Evolutionary conservation across 306 rosid genomes (phyloP).

Genomic region (Datisca glomerata): DNA sequence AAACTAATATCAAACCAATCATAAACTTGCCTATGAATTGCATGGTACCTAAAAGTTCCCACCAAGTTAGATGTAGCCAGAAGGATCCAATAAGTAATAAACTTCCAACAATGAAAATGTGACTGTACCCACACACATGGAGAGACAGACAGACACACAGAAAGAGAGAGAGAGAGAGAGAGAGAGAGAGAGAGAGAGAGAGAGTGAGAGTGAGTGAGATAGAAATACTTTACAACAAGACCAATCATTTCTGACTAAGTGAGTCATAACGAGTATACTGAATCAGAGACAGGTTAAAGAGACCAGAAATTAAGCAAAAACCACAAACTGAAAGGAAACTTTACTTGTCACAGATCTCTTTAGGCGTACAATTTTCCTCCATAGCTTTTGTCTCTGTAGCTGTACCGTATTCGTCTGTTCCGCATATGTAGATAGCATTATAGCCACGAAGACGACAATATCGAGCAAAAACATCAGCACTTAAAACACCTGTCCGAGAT

Average conservation of each 20-base stretch:
- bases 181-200: background rate
- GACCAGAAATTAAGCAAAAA: background rate
- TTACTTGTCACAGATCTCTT: conserved; percentile 91
- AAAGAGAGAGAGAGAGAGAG: background rate
- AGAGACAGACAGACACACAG: background rate
- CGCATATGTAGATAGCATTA: conserved; percentile 76
- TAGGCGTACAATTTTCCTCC: conserved; percentile 87
- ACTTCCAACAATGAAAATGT: too few species aligned
- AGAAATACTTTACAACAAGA: too few species aligned
- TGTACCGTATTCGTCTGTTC: conserved; percentile 91
- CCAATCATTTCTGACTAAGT: background rate
- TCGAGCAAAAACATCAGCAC: conserved; percentile 93
- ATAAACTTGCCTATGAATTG: conserved; percentile 74
- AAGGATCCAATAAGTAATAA: background rate
- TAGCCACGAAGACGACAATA: conserved; percentile 79
- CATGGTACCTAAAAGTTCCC: conserved; percentile 45
- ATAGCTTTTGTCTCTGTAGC: conserved; percentile 93
- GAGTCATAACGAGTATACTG: too few species aligned
- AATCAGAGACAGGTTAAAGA: background rate
- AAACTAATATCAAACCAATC: conserved; percentile 81
- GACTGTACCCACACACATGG: too few species aligned
- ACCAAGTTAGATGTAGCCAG: background rate
- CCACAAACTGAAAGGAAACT: background rate
- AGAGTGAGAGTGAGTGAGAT: background rate
- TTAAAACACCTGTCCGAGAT: conserved; percentile 46